A percentile compares a stretch with the other conserved stretches of the same genome.
Evolutionary conservation across 148 eudicot genomes (phyloP).

Genomic region (Arctostaphylos glauca): DNA sequence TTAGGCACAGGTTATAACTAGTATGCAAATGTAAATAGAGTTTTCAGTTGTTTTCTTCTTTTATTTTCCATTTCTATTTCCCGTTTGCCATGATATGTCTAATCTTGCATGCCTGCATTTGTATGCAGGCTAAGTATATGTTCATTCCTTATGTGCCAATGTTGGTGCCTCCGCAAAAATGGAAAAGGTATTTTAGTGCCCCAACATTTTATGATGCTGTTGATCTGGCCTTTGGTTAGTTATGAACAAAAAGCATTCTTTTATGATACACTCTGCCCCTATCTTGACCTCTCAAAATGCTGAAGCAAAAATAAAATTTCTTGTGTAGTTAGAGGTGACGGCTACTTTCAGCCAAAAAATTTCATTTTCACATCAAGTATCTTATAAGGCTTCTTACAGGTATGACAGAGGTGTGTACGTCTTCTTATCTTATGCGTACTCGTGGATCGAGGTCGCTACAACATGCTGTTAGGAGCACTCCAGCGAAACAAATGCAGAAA

Average conservation of each 20-base stretch:
- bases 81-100: background rate
- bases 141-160: conserved; percentile 86
- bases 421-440: conserved; percentile 82
- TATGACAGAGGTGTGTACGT: conserved; percentile 83
- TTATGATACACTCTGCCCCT: background rate
- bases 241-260: background rate
- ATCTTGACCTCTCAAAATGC: conserved; percentile 1
- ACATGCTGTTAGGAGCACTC: conserved; percentile 57
- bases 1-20: no score
- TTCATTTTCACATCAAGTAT: background rate
- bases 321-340: background rate
- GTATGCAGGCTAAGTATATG: conserved; percentile 69
- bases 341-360: background rate
- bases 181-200: conserved; percentile 63
- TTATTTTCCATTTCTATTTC: background rate
- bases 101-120: background rate
- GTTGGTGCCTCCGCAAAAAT: conserved; percentile 83
- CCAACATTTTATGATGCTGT: background rate
- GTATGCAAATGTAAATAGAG: background rate
- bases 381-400: conserved; percentile 35
- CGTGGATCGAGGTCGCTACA: conserved; percentile 77
- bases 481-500: conserved; percentile 62
- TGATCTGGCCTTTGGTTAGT: conserved; percentile 11
- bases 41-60: background rate
- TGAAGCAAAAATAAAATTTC: background rate